A percentile compares a stretch with the other conserved stretches of the same genome.
Conservation (phyloP, 2,329 filamentous ascomycete species). For the Fusarium cicatricum region DNA sequence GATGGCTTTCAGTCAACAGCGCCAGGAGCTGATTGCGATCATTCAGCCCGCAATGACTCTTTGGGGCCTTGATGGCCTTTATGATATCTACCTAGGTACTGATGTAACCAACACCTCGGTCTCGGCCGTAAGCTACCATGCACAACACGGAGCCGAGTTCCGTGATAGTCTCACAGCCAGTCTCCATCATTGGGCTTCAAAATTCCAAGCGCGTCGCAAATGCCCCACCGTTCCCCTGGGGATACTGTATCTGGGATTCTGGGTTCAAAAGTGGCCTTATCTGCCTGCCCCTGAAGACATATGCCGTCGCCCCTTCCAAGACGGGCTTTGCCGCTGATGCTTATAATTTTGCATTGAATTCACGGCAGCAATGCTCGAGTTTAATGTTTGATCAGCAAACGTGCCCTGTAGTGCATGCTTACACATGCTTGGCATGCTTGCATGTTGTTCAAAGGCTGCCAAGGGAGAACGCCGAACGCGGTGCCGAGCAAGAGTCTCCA, state of each 20-base stretch:
- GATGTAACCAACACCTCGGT: background rate
- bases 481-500: slow-evolving; percentile 15
- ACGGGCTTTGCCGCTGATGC: background rate
- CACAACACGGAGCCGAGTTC: slow-evolving; percentile 31
- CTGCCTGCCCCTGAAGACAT: background rate
- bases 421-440: too few relatives aligned
- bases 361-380: background rate
- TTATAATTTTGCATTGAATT: too few relatives aligned
- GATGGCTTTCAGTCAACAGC: background rate
- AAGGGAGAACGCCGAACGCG: slow-evolving; percentile 26
- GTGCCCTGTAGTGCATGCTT: too few relatives aligned
- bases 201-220: slow-evolving; percentile 14
- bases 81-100: too few relatives aligned
- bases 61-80: too few relatives aligned
- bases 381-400: too few relatives aligned
- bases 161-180: background rate
- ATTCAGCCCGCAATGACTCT: slow-evolving; percentile 14
- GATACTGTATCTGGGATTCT: slow-evolving; percentile 21
- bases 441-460: slow-evolving; percentile 12
- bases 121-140: slow-evolving; percentile 15
- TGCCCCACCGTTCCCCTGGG: slow-evolving; percentile 23
- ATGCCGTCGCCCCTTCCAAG: background rate
- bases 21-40: background rate
- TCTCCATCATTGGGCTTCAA: slow-evolving; percentile 36
- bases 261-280: background rate